Evolutionary conservation across 2,329 filamentous ascomycete genomes (phyloP), one percentile per base, ranked within the genome.

Genomic region (Cercospora zeae-maydis): DNA sequence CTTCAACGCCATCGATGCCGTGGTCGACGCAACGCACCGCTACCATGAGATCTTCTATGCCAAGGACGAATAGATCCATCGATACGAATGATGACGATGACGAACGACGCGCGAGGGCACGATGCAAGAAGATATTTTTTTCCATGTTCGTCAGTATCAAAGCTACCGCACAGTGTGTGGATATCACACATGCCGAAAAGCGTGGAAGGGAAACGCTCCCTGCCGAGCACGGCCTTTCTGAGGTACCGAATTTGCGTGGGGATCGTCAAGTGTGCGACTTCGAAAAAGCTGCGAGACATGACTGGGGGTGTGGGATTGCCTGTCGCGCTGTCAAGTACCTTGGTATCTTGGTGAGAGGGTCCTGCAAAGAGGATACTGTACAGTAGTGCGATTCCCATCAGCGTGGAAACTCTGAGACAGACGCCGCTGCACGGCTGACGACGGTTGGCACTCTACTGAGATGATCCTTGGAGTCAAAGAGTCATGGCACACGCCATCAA

Each of bases 1-100:
- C 78, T 91, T 90, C 76, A 83, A 82, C 58, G 83, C 91, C 34
- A 89, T 87, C 64, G 87, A 91, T 62, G 86, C 88, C 0, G 89
- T 97, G 2, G 93, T 96, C 14, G 90, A 97, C 62, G 88, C 87
- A 36, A 95, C 92, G 34, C 93, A 97, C 78, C 84, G 87, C 55
- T 86, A 92, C 74, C 90, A 89, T 73, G 81, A 86, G 65, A 88
- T 98, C 57, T 97, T 97, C 75, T 92, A 90, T 73, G 84, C 85
- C 59, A 81, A 73, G 63, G 56, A 67, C 52, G 58, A 65, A 54
- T 66, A 47, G 10, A 60, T 49, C 33, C 39, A 34, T 14, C 9
- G 13, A 39, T 36, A 36, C 52, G 31, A 34, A 5, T 24, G n/a
- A 30, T 27, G 24, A 54, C 19, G 16, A 39, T 19, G 53, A 45